phyloP scores from a whole-genome alignment of 768 basidiomycete species.

The Mycena metata region DNA sequence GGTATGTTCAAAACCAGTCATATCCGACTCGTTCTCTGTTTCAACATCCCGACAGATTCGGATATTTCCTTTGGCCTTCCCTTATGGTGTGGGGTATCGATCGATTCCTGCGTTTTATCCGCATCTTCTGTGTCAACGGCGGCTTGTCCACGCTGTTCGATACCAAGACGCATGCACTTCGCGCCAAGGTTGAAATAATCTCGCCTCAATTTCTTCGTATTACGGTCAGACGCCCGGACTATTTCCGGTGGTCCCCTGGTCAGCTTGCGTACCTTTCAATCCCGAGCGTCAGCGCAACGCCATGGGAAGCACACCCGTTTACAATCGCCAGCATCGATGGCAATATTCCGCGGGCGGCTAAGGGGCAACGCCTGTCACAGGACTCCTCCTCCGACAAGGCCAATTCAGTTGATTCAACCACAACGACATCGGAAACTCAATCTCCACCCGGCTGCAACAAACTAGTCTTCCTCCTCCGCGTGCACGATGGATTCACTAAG shows the following conservation, averaged over 20 bases:
- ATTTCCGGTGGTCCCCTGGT: conserved; percentile 62
- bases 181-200: conserved; percentile 28
- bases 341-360: conserved; percentile 7
- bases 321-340: conserved; percentile 60
- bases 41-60: conserved; percentile 19
- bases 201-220: conserved; percentile 53
- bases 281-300: conserved; percentile 59
- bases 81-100: conserved; percentile 64
- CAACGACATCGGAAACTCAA: not conserved
- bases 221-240: conserved; percentile 53
- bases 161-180: conserved; percentile 13
- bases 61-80: conserved; percentile 60
- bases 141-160: conserved; percentile 19
- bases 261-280: conserved; percentile 62
- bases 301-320: conserved; percentile 66
- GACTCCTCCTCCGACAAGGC: conserved; percentile 23
- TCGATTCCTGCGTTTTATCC: conserved; percentile 53
- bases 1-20: not conserved
- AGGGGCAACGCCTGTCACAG: not conserved
- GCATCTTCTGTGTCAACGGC: conserved; percentile 48
- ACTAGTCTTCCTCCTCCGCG: conserved; percentile 66
- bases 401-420: conserved; percentile 13
- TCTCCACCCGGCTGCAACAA: conserved; percentile 48
- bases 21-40: not conserved
- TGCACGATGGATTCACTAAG: conserved; percentile 66